Evolutionary conservation across 2,329 filamentous ascomycete genomes (phyloP).

Genomic region (Sarocladiaceae sp.): DNA sequence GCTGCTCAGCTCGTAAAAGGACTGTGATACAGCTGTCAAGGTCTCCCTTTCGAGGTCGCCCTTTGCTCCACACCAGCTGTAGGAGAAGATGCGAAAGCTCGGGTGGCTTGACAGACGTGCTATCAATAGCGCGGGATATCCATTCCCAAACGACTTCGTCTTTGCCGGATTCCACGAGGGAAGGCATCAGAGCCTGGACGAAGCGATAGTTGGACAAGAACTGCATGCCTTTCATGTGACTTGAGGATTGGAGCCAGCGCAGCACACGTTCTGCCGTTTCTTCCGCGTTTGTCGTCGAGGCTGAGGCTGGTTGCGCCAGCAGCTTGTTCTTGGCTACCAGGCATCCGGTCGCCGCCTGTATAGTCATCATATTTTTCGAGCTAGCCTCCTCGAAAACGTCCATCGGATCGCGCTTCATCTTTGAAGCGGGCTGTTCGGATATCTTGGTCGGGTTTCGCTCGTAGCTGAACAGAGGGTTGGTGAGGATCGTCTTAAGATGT

Average conservation of each 20-base stretch:
- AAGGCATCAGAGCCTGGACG: slow-evolving; percentile 36
- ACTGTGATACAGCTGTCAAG: slow-evolving; percentile 44
- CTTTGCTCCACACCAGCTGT: slow-evolving; percentile 36
- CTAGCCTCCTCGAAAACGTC: slow-evolving; percentile 51
- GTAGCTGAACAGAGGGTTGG: slow-evolving; percentile 48
- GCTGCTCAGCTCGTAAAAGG: slow-evolving; percentile 38
- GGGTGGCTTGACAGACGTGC: slow-evolving; percentile 13
- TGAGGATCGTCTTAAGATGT: slow-evolving; percentile 50
- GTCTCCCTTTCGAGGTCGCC: slow-evolving; percentile 30
- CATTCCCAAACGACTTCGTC: slow-evolving; percentile 48
- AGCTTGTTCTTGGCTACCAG: slow-evolving; percentile 41
- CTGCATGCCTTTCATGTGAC: slow-evolving; percentile 36
- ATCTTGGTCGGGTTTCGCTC: slow-evolving; percentile 17
- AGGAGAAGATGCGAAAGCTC: slow-evolving; percentile 27
- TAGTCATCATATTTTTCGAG: slow-evolving; percentile 49
- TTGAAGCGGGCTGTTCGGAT: not conserved
- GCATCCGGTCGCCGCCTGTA: slow-evolving; percentile 46
- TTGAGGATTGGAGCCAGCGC: slow-evolving; percentile 47
- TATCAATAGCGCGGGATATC: slow-evolving; percentile 27
- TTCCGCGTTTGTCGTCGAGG: slow-evolving; percentile 29
- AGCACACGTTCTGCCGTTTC: slow-evolving; percentile 42
- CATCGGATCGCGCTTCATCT: slow-evolving; percentile 38
- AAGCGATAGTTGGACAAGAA: slow-evolving; percentile 38
- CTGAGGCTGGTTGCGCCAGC: slow-evolving; percentile 23
- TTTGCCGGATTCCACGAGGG: slow-evolving; percentile 46